Evolutionary conservation across 306 rosid species (phyloP).

Genomic region (Prosopis cineraria): DNA sequence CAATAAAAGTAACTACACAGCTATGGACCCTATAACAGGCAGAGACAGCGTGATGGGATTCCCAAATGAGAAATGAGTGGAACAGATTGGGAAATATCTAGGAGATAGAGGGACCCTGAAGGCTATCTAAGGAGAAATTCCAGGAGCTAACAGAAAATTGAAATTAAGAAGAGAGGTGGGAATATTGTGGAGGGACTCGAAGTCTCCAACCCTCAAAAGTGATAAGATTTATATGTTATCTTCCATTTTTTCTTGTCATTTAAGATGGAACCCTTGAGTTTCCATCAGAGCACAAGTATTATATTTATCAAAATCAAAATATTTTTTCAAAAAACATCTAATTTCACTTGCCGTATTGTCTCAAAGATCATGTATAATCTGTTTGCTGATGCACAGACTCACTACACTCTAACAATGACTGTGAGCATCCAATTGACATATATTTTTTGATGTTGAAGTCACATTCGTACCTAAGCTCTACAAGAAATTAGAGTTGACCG

Average conservation of each 20-base stretch:
- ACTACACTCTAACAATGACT: neutral
- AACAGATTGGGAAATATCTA: neutral
- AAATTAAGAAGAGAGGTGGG: neutral
- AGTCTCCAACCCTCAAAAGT: no score
- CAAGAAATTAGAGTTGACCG: neutral
- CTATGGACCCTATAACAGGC: slow-evolving; percentile 6
- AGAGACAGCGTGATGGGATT: neutral
- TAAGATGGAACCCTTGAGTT: neutral
- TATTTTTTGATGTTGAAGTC: neutral
- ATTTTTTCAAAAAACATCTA: neutral
- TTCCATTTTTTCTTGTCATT: neutral
- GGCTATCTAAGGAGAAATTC: neutral
- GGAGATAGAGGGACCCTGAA: neutral
- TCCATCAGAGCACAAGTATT: neutral
- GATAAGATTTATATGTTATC: neutral
- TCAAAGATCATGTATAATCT: slow-evolving; percentile 1
- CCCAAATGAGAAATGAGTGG: neutral
- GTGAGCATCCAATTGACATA: neutral
- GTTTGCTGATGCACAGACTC: slow-evolving; percentile 5
- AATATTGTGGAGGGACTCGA: neutral
- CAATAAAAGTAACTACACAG: slow-evolving; percentile 4
- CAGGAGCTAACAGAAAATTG: neutral
- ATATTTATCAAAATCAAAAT: no score
- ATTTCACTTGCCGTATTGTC: neutral
- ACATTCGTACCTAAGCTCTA: slow-evolving; percentile 11